Conservation (phyloP, 1,284 basidiomycete genomes). For the Sanghuangporus sanghuang region DNA sequence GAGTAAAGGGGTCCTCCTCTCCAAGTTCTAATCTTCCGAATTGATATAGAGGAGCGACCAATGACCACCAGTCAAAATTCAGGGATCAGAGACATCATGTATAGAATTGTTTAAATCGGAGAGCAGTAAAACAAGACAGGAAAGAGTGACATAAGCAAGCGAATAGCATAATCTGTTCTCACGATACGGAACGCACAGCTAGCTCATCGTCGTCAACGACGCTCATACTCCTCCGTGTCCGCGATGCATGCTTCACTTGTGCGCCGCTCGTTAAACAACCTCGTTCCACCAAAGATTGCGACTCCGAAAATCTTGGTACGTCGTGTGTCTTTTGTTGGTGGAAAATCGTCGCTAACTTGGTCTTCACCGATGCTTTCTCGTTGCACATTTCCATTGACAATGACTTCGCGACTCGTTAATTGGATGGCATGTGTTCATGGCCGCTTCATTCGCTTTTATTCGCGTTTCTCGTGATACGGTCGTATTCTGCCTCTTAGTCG, state of each 20-base stretch:
- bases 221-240: conserved; percentile 10
- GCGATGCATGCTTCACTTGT: conserved; percentile 78
- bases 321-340: conserved; percentile 8
- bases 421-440: not conserved
- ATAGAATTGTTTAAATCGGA: no score
- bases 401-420: not conserved
- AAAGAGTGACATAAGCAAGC: not conserved
- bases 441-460: not conserved
- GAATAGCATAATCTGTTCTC: not conserved
- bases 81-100: no score
- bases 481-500: conserved; percentile 37
- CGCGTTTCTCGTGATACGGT: not conserved
- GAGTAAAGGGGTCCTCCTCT: no score
- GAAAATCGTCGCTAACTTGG: not conserved
- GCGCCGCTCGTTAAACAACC: conserved; percentile 74
- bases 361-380: not conserved
- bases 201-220: conserved; percentile 9
- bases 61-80: no score
- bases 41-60: no score
- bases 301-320: conserved; percentile 84
- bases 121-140: no score
- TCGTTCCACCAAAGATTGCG: conserved; percentile 94
- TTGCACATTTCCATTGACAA: not conserved
- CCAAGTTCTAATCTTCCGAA: no score
- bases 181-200: not conserved